Base-by-base conservation (phyloP, 2,329 filamentous ascomycete species). In the Hypoxylon sp. region DNA sequence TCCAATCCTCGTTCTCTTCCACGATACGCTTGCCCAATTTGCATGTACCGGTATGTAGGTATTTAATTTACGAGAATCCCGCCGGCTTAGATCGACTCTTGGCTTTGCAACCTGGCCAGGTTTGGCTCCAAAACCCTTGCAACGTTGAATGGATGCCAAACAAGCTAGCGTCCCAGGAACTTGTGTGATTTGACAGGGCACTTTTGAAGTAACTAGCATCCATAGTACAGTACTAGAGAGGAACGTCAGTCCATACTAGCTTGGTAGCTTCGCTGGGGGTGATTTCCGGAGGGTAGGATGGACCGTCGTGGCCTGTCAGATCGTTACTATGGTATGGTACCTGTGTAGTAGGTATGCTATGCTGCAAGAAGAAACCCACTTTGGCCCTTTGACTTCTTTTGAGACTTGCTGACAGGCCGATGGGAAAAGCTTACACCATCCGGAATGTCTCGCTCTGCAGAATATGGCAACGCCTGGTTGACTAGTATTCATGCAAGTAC, bases 11-110 rank as follows among this genome's bases (percentile, higher is more conserved):
- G 73, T 35, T 53, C 62, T 70, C 58, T 63, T 53, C 71, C 71
- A 74, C 69, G 65, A 66, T 61, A 67, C 63, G 64, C 67, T 71
- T 58, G 59, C 59, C 69, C 66, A 73, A 69, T 70, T 59, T 71
- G 70, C 66, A 70, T 68, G 67, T 70, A 69, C 63, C 63, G 66
- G 58, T 66, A 64, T 67, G 59, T 64, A 62, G 58, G 48, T 67
- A 70, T 73, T 70, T 71, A 74, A 76, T 76, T 74, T 74, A 73
- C 69, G 71, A 74, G 69, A 67, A 67, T 69, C 67, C 66, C 62
- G 67, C 70, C 66, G 68, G 63, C 69, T 72, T 69, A 72, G 71
- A 72, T 72, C 71, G 71, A 72, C 71, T 69, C 69, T 71, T 71
- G 68, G 71, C 68, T 59, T 67, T 63, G 71, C 68, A 59, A 69